Base-by-base conservation (phyloP, 2,329 filamentous ascomycete species). In the Colletotrichum lupini region DNA sequence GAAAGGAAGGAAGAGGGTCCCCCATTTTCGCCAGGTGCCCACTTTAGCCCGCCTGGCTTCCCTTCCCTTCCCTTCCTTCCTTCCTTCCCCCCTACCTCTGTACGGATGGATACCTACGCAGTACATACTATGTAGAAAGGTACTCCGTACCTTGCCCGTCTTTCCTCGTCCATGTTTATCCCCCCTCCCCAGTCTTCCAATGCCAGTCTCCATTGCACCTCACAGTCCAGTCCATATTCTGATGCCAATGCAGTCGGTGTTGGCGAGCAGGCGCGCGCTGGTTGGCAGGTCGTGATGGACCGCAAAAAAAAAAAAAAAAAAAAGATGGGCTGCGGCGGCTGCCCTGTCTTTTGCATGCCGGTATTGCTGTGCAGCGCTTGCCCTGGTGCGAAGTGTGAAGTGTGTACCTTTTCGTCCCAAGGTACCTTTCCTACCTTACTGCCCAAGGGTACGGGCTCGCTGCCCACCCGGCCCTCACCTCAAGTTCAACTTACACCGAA, bases 41-140 rank as follows among this genome's bases (percentile, higher is more conserved):
- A 68, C 64, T 72, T 68, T 58, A 58, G 57, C 68, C 68, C 57
- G 65, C 68, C 49, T 49, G 64, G 35, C 64, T 57, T 49, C 28
- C 42, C 14, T 24, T 62, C 24, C 46, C 68, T 53, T 56, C 57
- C 57, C 35, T 42, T 53, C 67, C 37, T 30, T 64, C 32, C 55
- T 35, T 37, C 30, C 26, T 42, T n/a, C 42, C 24, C 64, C 53
- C 60, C n/a, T 62, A 30, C 53, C 16, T 46, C 42, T 46, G 2
- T 8, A 49, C 42, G 16, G 6, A n/a, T 26, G 26, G 26, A 26
- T 26, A 26, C 26, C 26, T 26, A 26, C 26, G 26, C 26, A 26
- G 26, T 42, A 19, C 16, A 16, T 16, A 24, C 24, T 24, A 24
- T 24, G 24, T 24, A 16, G 30, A 16, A 16, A 14, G 37, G 12